Evolutionary conservation across 495 filamentous ascomycete genomes (phyloP), one percentile per base, ranked within the genome.

Genomic region (Copromyces sp.): DNA sequence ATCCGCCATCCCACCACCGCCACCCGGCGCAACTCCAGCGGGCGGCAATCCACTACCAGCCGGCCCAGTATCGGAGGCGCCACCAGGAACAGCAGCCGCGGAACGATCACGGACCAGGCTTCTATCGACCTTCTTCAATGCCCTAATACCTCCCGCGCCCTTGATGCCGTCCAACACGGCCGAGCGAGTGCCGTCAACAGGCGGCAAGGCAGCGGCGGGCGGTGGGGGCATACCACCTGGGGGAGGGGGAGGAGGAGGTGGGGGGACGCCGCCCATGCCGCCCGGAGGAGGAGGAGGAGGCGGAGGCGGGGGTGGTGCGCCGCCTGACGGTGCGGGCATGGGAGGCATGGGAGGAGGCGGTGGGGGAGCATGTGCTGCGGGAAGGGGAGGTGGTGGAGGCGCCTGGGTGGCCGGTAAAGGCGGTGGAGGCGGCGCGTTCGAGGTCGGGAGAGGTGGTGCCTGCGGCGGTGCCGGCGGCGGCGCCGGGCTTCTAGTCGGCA

Each of bases 131-230:
- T 94, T 97, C 81, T 92, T 93, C 73, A 99, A 83, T 24, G 89
- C 84, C 3, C 86, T 88, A 68, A 90, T 86, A 40, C 93, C 92
- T 75, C 93, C 93, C 35, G 90, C 90, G 9, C 87, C 88, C 71
- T 93, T 88, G 77, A 99, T 99, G 74, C 92, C 87, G 29, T 93
- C 93, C 72, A 99, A 80, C 69, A 99, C 81, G 74, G 92, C 90
- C 69, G 88, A 83, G 68, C 90, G 88, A 8, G 74, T 65, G 68
- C 83, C 81, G 44, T 82, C 86, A 69, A 81, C 88, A 38, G 83
- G 65, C 1, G 90, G 88, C 20, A 89, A 76, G 35, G 84, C 76
- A 8, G 88, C 81, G 38, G 89, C 85, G 14, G 77, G 77, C 9
- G 87, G 86, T 7, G 88, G 89, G 1, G 86, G 85, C 12, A 74